These are phyloP conservation scores for Rhodotorula graminis DNA, from an alignment of 768 basidiomycete genomes.

Conservation along the genomic window DNA sequence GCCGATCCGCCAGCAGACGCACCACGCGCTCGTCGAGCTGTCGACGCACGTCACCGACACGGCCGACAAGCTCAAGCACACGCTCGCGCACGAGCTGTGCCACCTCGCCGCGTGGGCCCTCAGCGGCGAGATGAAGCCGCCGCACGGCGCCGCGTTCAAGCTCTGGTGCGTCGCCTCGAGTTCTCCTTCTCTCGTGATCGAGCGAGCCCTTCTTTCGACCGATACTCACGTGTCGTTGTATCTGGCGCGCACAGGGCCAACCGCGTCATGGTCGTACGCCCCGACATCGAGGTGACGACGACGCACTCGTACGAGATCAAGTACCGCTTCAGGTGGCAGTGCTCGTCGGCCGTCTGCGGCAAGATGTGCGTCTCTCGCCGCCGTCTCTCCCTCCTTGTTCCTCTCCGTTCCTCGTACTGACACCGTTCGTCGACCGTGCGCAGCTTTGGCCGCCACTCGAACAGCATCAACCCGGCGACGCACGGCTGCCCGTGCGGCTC, in stretches of 20 bases:
- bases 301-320: conserved; percentile 50
- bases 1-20: background rate
- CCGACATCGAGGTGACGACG: conserved; percentile 44
- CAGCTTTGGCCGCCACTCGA: conserved; percentile 36
- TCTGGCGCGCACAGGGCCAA: background rate
- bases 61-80: conserved; percentile 48
- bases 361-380: conserved; percentile 44
- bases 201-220: background rate
- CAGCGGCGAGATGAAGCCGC: conserved; percentile 47
- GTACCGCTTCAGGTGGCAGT: conserved; percentile 44
- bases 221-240: background rate
- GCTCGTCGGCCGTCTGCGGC: conserved; percentile 41
- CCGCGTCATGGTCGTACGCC: conserved; percentile 40
- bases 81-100: conserved; percentile 52
- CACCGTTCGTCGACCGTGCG: background rate
- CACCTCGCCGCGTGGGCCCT: conserved; percentile 51
- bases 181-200: too few relatives aligned
- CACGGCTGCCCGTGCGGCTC: conserved; percentile 46
- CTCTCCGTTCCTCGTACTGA: background rate
- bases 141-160: conserved; percentile 50
- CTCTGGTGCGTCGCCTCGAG: conserved; percentile 44
- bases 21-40: conserved; percentile 44
- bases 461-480: conserved; percentile 46
- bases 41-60: conserved; percentile 50
- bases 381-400: too few relatives aligned